A percentile compares a stretch with the other conserved stretches of the same genome.
Conservation (phyloP, 148 eudicot species). For the Limonium bicolor region DNA sequence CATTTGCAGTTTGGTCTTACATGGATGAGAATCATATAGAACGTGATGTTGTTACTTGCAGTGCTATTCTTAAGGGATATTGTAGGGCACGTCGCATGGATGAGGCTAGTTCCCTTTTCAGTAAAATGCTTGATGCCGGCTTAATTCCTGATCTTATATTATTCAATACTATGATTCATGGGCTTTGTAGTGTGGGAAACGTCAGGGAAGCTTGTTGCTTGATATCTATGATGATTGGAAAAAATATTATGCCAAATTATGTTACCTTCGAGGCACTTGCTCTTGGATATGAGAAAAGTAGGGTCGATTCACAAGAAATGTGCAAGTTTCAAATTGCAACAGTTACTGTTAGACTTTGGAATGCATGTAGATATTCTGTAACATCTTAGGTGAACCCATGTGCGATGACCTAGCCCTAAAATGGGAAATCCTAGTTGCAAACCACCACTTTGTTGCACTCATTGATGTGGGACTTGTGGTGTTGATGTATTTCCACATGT, state of each 20-base stretch:
- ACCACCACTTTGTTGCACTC: too few species aligned
- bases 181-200: conserved; percentile 28
- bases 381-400: too few species aligned
- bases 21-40: conserved; percentile 18
- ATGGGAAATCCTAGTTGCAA: too few species aligned
- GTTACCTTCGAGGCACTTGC: conserved; percentile 23
- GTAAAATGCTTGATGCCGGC: conserved; percentile 20
- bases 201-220: conserved; percentile 20
- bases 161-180: conserved; percentile 35
- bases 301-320: conserved; percentile 14
- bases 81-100: conserved; percentile 29
- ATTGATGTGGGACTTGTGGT: too few species aligned
- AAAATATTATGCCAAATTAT: conserved; percentile 19
- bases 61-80: conserved; percentile 35
- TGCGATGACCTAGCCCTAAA: too few species aligned
- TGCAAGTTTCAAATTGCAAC: conserved; percentile 16
- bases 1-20: conserved; percentile 22
- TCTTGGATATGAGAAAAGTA: conserved; percentile 23
- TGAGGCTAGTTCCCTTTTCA: conserved; percentile 26
- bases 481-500: too few species aligned
- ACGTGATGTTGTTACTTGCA: conserved; percentile 40
- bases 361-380: too few species aligned
- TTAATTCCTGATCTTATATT: conserved; percentile 31
- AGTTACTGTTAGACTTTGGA: conserved; percentile 15
- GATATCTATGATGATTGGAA: conserved; percentile 21